Evolutionary conservation across 23 red algal species (phyloP).

Genomic region (Cyanidioschyzon merolae): DNA sequence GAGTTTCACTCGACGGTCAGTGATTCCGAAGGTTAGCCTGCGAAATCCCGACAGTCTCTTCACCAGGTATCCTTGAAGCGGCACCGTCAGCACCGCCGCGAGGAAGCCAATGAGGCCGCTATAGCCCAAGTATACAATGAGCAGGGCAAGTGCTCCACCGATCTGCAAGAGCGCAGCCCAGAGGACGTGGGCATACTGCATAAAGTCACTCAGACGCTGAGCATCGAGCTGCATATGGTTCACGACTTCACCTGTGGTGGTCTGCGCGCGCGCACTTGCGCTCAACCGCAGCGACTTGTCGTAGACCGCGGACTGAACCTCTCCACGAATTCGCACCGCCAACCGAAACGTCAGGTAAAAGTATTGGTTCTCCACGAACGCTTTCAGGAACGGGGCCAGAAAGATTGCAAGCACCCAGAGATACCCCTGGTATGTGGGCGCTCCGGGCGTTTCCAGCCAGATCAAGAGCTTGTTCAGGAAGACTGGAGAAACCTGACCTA

Average conservation of each 20-base stretch:
- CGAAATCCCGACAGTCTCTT: conserved; percentile 26
- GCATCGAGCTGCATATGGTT: conserved; percentile 98
- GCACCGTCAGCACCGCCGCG: conserved; percentile 45
- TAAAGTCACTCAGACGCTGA: conserved; percentile 71
- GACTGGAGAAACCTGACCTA: conserved; percentile 40
- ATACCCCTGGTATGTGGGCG: conserved; percentile 17
- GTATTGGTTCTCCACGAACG: conserved; percentile 73
- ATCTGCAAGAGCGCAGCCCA: conserved; percentile 83
- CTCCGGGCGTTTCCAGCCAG: conserved; percentile 21
- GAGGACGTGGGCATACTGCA: conserved; percentile 57
- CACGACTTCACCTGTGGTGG: conserved; percentile 83
- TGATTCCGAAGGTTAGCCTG: conserved; percentile 37
- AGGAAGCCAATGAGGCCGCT: conserved; percentile 65
- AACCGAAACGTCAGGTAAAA: conserved; percentile 53
- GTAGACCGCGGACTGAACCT: conserved; percentile 64
- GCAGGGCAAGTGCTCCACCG: conserved; percentile 55
- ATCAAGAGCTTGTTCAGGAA: conserved; percentile 39
- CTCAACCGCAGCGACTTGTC: conserved; percentile 74
- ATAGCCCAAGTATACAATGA: conserved; percentile 66
- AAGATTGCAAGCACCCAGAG: conserved; percentile 48
- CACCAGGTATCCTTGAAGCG: conserved; percentile 51
- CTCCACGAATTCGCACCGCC: conserved; percentile 53
- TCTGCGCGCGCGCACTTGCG: conserved; percentile 42
- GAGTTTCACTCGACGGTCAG: conserved; percentile 80
- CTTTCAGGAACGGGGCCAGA: conserved; percentile 45